Evolutionary conservation across 192 early-diverging fungal genomes (phyloP), one percentile per base, ranked within the genome.

Genomic region (Glomus cerebriforme): DNA sequence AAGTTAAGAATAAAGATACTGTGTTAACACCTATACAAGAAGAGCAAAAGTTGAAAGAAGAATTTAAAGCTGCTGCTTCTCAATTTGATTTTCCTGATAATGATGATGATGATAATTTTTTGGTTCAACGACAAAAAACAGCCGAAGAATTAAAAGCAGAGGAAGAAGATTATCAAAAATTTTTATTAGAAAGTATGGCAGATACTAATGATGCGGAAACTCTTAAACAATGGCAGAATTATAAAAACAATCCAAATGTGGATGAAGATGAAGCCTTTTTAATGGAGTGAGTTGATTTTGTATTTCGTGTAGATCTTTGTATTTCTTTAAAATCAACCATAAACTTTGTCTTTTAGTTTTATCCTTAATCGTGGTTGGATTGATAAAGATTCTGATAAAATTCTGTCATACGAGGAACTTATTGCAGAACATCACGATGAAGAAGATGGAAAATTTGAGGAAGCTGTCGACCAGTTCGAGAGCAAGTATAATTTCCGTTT

Each of bases 341-440:
- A 73, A 12, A 29, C 24, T 32, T n/a, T 54, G 37, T n/a, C 77
- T 58, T n/a, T 39, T 76, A 91, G 89, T 69, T 97, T 96, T 78
- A 90, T 99, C 43, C 77, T 99, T 79, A 99, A 96, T 80, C 93
- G 94, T 80, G 95, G 96, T 22, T 99, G 97, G 97, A 88, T 97
- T 17, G 95, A 96, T 63, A 95, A 95, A 78, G 87, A 87, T 10
- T 85, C 86, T 37, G 87, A 84, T n/a, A 86, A 83, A 54, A 75
- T 86, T 0, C 88, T 92, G 10, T 87, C 88, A 8, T 93, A 93
- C 79, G 85, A 92, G 62, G 92, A 95, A 65, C 90, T 95, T 76
- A 87, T 92, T 5, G 76, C 77, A 1, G 86, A 88, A 32, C 75
- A 77, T 45, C 75, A 65, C 35, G 92, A 93, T n/a, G 89, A 93